These are phyloP conservation scores for Moesziomyces sp. DNA, from an alignment of 1,284 basidiomycete genomes.

Conservation along the genomic window DNA sequence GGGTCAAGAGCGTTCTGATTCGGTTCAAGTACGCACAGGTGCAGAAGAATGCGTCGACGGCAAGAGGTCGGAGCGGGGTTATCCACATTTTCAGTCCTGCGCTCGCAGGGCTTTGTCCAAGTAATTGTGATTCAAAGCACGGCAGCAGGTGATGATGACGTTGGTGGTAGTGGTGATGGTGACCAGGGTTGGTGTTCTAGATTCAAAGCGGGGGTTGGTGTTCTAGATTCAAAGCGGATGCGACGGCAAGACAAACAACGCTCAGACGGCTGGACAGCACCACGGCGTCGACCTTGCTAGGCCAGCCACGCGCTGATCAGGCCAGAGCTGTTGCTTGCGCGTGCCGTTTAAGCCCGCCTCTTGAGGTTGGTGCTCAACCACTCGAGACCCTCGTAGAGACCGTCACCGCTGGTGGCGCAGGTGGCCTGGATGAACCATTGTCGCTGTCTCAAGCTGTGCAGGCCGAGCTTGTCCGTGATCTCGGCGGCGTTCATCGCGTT, in stretches of 20 bases:
- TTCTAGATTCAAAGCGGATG: constrained; percentile 25
- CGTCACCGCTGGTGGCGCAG: constrained; percentile 98
- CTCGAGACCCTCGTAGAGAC: constrained; percentile 89
- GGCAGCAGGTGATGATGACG: constrained; percentile 28
- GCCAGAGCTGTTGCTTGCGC: background rate
- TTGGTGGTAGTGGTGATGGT: background rate
- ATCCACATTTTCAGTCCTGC: constrained; percentile 53
- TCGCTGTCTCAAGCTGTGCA: constrained; percentile 95
- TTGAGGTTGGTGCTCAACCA: constrained; percentile 85
- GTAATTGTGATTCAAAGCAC: constrained; percentile 21
- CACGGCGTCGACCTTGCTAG: background rate
- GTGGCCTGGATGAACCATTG: constrained; percentile 93
- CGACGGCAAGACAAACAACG: background rate
- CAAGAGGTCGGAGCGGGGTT: constrained; percentile 3
- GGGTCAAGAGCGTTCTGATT: constrained; percentile 34
- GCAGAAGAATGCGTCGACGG: constrained; percentile 10
- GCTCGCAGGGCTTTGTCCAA: constrained; percentile 19
- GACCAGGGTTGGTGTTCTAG: constrained; percentile 17
- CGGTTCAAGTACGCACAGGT: constrained; percentile 27
- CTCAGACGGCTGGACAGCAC: background rate
- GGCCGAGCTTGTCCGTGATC: constrained; percentile 99
- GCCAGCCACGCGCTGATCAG: background rate
- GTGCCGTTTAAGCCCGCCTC: constrained; percentile 75
- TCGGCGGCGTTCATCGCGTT: constrained; percentile 99
- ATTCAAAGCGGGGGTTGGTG: constrained; percentile 15